These are phyloP conservation scores for Barbarea vulgaris DNA, from an alignment of 345 rosid species.

Conservation along the genomic window DNA sequence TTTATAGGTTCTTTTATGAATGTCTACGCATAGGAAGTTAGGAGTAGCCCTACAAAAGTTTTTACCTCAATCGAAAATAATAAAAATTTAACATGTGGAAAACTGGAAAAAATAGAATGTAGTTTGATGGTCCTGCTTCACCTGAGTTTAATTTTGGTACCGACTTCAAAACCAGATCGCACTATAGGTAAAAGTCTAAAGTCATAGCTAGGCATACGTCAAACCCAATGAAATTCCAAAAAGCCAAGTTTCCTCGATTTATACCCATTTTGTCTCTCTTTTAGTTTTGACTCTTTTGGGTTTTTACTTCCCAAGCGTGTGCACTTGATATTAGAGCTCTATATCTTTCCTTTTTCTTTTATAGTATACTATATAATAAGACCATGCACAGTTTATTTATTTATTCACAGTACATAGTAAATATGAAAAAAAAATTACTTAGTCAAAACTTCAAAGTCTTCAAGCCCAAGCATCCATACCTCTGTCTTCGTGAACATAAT, in stretches of 20 bases:
- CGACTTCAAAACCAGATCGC: slow-evolving; percentile 44
- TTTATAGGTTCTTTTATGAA: not conserved
- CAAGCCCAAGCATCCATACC: slow-evolving; percentile 41
- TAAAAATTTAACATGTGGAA: slow-evolving; percentile 17
- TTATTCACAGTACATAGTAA: slow-evolving; percentile 16
- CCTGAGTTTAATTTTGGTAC: slow-evolving; percentile 37
- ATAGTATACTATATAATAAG: not conserved
- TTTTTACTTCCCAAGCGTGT: slow-evolving; percentile 44
- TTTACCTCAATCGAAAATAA: not conserved
- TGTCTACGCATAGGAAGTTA: not conserved
- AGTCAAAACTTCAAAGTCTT: slow-evolving; percentile 43
- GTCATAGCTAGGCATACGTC: slow-evolving; percentile 21
- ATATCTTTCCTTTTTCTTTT: not conserved
- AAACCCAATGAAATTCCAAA: slow-evolving; percentile 30
- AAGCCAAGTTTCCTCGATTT: slow-evolving; percentile 42
- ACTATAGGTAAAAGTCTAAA: slow-evolving; percentile 35
- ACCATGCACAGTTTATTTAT: slow-evolving; percentile 17
- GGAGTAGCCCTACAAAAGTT: not conserved
- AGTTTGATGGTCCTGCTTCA: slow-evolving; percentile 34
- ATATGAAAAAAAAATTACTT: slow-evolving; percentile 4
- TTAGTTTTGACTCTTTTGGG: slow-evolving; percentile 38
- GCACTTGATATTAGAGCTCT: slow-evolving; percentile 37
- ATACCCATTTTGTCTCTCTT: slow-evolving; percentile 44
- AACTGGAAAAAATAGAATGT: slow-evolving; percentile 36
- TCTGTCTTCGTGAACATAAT: slow-evolving; percentile 37